Base-by-base conservation (phyloP, 148 eudicot species). In the Amaranthus hypochondriacus region DNA sequence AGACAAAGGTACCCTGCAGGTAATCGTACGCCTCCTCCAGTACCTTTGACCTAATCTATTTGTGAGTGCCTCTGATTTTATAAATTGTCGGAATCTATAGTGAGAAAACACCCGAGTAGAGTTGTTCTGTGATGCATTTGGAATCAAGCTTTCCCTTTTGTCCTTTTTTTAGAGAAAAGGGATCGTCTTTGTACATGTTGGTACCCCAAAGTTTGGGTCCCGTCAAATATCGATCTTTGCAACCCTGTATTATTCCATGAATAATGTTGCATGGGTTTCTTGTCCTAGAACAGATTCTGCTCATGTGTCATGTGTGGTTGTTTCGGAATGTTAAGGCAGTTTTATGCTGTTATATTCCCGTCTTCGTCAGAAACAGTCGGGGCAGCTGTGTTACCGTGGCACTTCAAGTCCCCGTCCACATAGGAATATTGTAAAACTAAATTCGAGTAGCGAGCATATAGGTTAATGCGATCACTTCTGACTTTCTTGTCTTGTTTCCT, bases 1-100 rank as follows among this genome's bases (percentile, higher is more conserved):
- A 79, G 96, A 62, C 97, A 90, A 74, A 76, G 98, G 80, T 88
- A 80, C 82, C 85, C 90, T 79, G 84, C 87, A 48, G 88, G 92
- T 78, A 89, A 83, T 71, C 81, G 80, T 80, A 82, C 83, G 12
- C 66, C 86, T 60, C 69, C 87, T 55, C 73, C 77, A 4, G 83
- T 86, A 66, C 75, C 82, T 49, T 75, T 86, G 79, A 82, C 86
- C 53, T 88, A 81, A 87, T 73, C 51, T 65, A 60, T 72, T 28
- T 76, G 62, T 48, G 52, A 56, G 69, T 74, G 75, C 72, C 59
- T 76, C 72, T 75, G 78, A n/a, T 47, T 28, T 65, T 66, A 72
- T 76, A 70, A 68, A 59, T 63, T 51, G 50, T 43, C 39, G 48
- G 61, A 72, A 76, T 56, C 71, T 76, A 71, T 76, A 72, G 83